A percentile compares a stretch with the other conserved stretches of the same genome.
These are phyloP conservation scores for Haplosporangium sp. DNA, from an alignment of 371 early-diverging fungal genomes.

Conservation along the genomic window DNA sequence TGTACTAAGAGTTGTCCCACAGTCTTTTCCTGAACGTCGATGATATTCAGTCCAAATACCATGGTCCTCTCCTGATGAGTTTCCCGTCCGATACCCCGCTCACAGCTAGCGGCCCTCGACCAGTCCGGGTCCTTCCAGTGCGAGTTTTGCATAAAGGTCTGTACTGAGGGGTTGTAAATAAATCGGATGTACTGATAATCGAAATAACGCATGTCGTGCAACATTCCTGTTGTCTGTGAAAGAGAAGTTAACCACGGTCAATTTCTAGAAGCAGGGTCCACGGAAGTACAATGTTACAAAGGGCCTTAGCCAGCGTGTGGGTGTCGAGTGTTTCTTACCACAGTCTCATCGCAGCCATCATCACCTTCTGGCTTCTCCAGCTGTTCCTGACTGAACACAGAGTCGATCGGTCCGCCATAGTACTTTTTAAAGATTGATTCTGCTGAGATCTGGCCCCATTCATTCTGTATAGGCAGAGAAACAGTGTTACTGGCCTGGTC, in stretches of 20 bases:
- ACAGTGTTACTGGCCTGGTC: no score
- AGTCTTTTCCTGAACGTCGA: slow-evolving; percentile 86
- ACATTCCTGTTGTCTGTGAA: slow-evolving; percentile 32
- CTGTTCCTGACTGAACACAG: slow-evolving; percentile 70
- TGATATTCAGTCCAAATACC: slow-evolving; percentile 89
- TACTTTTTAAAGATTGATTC: slow-evolving; percentile 66
- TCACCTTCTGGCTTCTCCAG: slow-evolving; percentile 54
- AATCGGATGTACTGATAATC: slow-evolving; percentile 88
- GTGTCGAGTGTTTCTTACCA: no score
- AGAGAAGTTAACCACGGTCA: no score
- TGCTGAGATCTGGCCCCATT: slow-evolving; percentile 76
- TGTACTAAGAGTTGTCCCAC: slow-evolving; percentile 79
- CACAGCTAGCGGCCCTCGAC: slow-evolving; percentile 61
- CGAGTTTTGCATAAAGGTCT: slow-evolving; percentile 78
- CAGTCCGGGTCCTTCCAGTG: slow-evolving; percentile 84
- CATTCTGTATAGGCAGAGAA: slow-evolving; percentile 61
- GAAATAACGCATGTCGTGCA: slow-evolving; percentile 65
- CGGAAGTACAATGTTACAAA: background rate
- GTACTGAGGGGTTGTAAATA: slow-evolving; percentile 82
- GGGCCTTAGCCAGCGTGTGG: no score
- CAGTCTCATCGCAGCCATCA: slow-evolving; percentile 52
- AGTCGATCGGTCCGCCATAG: slow-evolving; percentile 76
- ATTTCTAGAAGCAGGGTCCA: no score
- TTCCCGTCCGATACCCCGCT: slow-evolving; percentile 66
- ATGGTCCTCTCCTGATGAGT: slow-evolving; percentile 67